Conservation (phyloP, 2,329 filamentous ascomycete species). For the Diaporthe ampelina region DNA sequence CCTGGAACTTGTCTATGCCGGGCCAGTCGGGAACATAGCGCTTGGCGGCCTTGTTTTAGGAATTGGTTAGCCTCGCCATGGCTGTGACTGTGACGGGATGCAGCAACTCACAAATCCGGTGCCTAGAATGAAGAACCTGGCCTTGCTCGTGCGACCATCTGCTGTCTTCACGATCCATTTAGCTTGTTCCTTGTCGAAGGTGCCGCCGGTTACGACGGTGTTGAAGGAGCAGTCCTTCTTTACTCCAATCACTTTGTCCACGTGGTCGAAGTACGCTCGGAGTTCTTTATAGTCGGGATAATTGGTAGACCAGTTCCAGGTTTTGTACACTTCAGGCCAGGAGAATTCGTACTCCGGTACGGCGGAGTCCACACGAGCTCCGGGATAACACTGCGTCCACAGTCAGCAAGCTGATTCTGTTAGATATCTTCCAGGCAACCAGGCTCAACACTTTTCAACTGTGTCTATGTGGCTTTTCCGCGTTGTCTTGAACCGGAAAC, state of each 20-base stretch:
- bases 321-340: constrained; percentile 64
- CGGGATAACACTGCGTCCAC: constrained; percentile 60
- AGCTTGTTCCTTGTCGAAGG: constrained; percentile 61
- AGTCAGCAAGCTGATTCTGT: background rate
- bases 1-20: constrained; percentile 72
- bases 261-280: constrained; percentile 70
- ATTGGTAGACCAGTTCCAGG: constrained; percentile 69
- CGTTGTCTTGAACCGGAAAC: too few species aligned
- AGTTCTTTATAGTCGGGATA: constrained; percentile 68
- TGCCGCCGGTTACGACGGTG: constrained; percentile 65
- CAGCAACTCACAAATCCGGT: constrained; percentile 62
- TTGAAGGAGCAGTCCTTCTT: constrained; percentile 71
- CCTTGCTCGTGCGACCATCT: constrained; percentile 64
- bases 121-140: constrained; percentile 66
- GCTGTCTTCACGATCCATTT: constrained; percentile 60
- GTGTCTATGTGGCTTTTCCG: too few species aligned
- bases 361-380: constrained; percentile 67
- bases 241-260: constrained; percentile 67
- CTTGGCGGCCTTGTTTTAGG: constrained; percentile 61
- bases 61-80: background rate
- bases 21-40: constrained; percentile 73
- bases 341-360: constrained; percentile 68
- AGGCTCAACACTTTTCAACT: too few species aligned
- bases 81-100: background rate
- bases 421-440: background rate